Percentiles rank a stretch among this genome's conserved stretches.
These are phyloP conservation scores for Domatiomyces globalis DNA, from an alignment of 2,329 filamentous ascomycete species.

Conservation along the genomic window DNA sequence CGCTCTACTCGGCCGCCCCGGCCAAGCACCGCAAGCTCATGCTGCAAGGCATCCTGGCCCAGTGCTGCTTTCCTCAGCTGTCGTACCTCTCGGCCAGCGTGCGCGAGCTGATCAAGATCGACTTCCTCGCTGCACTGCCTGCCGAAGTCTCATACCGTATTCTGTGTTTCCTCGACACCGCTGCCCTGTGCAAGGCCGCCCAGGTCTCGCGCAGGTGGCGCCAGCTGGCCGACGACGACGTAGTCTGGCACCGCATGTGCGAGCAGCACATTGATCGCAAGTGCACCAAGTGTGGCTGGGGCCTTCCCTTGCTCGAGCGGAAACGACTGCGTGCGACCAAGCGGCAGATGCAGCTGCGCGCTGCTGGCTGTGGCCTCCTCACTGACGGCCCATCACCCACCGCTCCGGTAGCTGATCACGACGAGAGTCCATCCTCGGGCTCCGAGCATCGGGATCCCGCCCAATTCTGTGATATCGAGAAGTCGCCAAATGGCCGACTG, in stretches of 20 bases:
- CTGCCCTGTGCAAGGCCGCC: conserved; percentile 86
- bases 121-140: conserved; percentile 80
- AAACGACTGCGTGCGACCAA: conserved; percentile 79
- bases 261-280: conserved; percentile 92
- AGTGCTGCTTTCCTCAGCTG: conserved; percentile 94
- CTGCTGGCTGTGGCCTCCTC: conserved; percentile 44
- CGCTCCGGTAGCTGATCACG: conserved; percentile 30
- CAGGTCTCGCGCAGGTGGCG: conserved; percentile 87
- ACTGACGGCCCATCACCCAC: conserved; percentile 36
- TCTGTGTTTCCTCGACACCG: conserved; percentile 80
- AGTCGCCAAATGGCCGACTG: conserved; percentile 4
- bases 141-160: conserved; percentile 88
- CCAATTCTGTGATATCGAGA: conserved; percentile 3
- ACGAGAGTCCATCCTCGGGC: not conserved
- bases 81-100: conserved; percentile 85
- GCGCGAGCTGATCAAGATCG: conserved; percentile 90
- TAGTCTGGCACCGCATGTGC: conserved; percentile 97
- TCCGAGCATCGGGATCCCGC: not conserved
- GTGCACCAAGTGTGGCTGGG: conserved; percentile 92
- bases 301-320: conserved; percentile 73
- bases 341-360: conserved; percentile 62
- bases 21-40: conserved; percentile 89
- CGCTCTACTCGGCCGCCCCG: conserved; percentile 87
- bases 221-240: conserved; percentile 83
- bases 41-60: conserved; percentile 87